Conservation (phyloP, 345 rosid genomes). For the Abelmoschus esculentus region DNA sequence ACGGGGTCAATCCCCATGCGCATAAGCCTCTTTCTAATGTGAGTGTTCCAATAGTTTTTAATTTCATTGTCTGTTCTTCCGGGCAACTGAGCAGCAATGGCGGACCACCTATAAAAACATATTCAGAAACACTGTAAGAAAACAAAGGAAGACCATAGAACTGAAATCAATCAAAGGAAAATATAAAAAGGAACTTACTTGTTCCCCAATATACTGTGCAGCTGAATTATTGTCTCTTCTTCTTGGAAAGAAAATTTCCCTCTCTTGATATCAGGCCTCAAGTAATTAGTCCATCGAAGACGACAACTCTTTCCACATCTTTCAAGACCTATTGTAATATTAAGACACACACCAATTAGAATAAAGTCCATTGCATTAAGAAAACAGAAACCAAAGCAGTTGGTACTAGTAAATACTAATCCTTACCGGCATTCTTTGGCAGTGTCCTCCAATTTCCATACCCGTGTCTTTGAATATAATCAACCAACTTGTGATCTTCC, state of each 20-base stretch:
- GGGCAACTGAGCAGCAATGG: constrained; percentile 72
- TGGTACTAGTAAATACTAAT: background rate
- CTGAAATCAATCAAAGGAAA: background rate
- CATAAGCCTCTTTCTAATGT: constrained; percentile 61
- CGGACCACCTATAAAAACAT: constrained; percentile 52
- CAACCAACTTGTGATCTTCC: constrained; percentile 64
- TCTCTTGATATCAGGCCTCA: constrained; percentile 71
- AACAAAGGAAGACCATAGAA: background rate
- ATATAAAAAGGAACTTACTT: constrained; percentile 35
- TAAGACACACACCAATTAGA: background rate
- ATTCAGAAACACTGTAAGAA: background rate
- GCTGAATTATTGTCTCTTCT: constrained; percentile 65
- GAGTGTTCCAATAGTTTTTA: constrained; percentile 82
- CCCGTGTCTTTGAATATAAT: constrained; percentile 70
- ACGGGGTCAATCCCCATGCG: constrained; percentile 90
- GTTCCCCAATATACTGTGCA: constrained; percentile 59
- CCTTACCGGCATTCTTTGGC: constrained; percentile 76
- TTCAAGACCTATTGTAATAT: constrained; percentile 32
- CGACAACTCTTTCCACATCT: constrained; percentile 81
- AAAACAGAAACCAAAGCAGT: background rate
- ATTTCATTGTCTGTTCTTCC: constrained; percentile 86
- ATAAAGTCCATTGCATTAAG: background rate
- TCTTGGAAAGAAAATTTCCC: constrained; percentile 67
- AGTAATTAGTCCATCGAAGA: constrained; percentile 71
- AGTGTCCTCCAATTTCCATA: constrained; percentile 85